These are phyloP conservation scores for Kentomonas sorsogonicus DNA, from an alignment of 208 protist genomes.

Conservation along the genomic window DNA sequence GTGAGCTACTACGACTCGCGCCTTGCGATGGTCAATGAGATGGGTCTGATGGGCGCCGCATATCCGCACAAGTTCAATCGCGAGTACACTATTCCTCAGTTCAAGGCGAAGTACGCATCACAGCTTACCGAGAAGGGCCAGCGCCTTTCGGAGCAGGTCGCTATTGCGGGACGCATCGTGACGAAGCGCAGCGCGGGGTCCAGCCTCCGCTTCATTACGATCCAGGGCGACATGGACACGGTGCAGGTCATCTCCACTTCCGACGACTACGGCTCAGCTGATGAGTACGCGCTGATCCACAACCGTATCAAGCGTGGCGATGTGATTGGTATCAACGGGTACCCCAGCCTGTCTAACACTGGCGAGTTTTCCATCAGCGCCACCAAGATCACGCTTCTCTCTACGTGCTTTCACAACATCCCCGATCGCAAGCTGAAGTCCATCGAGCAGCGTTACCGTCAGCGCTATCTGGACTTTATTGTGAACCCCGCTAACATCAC, in stretches of 20 bases:
- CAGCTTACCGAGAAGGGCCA: slow-evolving; percentile 51
- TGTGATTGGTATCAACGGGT: slow-evolving; percentile 96
- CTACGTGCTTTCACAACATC: slow-evolving; percentile 99
- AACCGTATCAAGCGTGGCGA: slow-evolving; percentile 95
- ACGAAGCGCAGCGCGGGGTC: slow-evolving; percentile 80
- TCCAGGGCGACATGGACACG: slow-evolving; percentile 90
- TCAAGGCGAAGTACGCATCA: slow-evolving; percentile 59
- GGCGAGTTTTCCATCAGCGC: slow-evolving; percentile 89
- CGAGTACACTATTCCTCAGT: slow-evolving; percentile 85
- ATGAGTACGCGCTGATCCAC: slow-evolving; percentile 87
- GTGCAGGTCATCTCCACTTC: slow-evolving; percentile 92
- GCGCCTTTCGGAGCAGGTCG: slow-evolving; percentile 52
- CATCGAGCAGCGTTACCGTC: slow-evolving; percentile 93
- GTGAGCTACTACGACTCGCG: slow-evolving; percentile 80
- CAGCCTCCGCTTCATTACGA: slow-evolving; percentile 96
- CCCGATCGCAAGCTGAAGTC: slow-evolving; percentile 94
- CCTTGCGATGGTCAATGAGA: slow-evolving; percentile 82
- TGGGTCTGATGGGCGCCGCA: slow-evolving; percentile 83
- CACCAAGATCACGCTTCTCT: slow-evolving; percentile 81
- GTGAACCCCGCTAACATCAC: slow-evolving; percentile 93
- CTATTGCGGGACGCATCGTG: slow-evolving; percentile 86
- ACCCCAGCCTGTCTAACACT: slow-evolving; percentile 82
- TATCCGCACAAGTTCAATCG: slow-evolving; percentile 98
- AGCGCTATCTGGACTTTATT: slow-evolving; percentile 99
- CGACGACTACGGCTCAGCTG: slow-evolving; percentile 51